phyloP scores from a whole-genome alignment of 768 basidiomycete genomes.

The Cystofilobasidium capitatum region DNA sequence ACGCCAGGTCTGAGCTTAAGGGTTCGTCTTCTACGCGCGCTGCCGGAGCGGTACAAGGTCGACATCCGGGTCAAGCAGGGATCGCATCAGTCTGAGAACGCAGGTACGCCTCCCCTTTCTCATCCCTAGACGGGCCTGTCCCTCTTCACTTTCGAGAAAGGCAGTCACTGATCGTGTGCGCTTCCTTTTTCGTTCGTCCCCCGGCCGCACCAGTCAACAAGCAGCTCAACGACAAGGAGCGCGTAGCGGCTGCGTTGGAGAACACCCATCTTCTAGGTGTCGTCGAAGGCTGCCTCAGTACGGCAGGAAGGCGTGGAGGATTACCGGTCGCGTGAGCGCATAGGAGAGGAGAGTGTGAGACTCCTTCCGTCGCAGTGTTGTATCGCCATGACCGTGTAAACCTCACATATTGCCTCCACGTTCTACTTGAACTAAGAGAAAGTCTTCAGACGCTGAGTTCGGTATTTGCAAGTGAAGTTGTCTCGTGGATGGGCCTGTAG shows the following conservation, averaged over 20 bases:
- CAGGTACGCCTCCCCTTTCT: slow-evolving; percentile 49
- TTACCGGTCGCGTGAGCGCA: background rate
- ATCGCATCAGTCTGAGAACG: slow-evolving; percentile 87
- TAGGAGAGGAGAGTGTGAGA: background rate
- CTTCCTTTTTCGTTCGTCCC: background rate
- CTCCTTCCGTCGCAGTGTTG: too few species aligned
- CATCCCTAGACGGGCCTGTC: background rate
- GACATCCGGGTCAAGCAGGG: slow-evolving; percentile 89
- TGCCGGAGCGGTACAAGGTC: slow-evolving; percentile 87
- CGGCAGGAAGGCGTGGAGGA: slow-evolving; percentile 34
- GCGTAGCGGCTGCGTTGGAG: slow-evolving; percentile 92
- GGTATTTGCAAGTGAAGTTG: too few species aligned
- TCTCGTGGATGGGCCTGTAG: too few species aligned
- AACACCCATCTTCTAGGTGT: slow-evolving; percentile 76
- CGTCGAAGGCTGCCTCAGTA: slow-evolving; percentile 65
- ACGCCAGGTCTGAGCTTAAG: slow-evolving; percentile 83
- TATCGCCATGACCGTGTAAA: too few species aligned
- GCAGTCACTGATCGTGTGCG: background rate
- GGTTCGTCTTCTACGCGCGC: slow-evolving; percentile 74
- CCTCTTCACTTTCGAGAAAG: too few species aligned
- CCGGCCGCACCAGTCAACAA: slow-evolving; percentile 69
- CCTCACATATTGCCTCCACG: too few species aligned
- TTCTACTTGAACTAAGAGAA: too few species aligned
- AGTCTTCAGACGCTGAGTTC: too few species aligned
- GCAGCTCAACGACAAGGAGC: slow-evolving; percentile 96